Evolutionary conservation across 208 protist species (phyloP).

Genomic region (Leishmania aethiopica): DNA sequence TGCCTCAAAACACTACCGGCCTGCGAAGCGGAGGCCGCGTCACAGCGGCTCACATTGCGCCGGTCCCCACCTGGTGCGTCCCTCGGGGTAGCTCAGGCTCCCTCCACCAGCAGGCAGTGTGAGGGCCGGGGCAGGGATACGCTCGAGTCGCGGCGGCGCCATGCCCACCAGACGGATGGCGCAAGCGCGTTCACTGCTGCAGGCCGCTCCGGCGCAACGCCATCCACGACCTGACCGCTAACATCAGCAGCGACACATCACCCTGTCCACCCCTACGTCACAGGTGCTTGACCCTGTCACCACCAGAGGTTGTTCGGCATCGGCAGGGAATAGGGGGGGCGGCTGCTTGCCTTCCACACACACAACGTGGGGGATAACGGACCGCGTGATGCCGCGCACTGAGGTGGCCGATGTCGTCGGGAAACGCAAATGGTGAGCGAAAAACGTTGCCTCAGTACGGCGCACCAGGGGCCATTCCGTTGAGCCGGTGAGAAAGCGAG

Average conservation of each 20-base stretch:
- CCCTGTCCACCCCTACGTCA: no score
- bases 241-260: no score
- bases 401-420: background rate
- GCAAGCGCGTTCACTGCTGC: background rate
- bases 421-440: background rate
- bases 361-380: no score
- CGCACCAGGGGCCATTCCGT: background rate
- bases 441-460: background rate
- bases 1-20: background rate
- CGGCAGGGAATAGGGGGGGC: no score
- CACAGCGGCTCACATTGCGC: background rate
- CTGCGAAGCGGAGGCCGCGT: background rate
- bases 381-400: background rate
- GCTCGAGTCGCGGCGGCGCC: background rate
- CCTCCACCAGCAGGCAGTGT: background rate
- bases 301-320: no score
- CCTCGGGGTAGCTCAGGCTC: background rate
- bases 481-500: background rate
- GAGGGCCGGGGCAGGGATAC: background rate
- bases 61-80: background rate
- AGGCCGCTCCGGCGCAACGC: no score
- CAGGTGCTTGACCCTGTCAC: no score
- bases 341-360: no score
- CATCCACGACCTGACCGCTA: no score
- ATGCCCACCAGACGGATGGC: background rate